Evolutionary conservation across 805 yeast species (phyloP), one percentile per base, ranked within the genome.

Genomic region (Ogataea zsoltii): DNA sequence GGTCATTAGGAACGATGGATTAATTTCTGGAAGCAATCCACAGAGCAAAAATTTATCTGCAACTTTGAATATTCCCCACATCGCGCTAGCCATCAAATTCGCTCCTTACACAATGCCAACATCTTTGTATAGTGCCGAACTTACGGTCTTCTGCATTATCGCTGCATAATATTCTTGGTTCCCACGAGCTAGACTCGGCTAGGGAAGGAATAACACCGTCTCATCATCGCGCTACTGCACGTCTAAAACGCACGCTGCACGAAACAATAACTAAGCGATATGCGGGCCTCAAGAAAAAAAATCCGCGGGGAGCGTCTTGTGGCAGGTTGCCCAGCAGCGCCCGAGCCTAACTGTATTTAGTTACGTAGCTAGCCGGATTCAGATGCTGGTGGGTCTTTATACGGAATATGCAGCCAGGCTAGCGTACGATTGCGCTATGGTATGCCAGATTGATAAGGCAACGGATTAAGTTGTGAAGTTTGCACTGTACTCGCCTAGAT

Each of bases 11-110:
- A 6, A 14, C 7, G 28, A 15, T 23, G 7, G 15, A 18, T n/a
- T 14, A 25, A 19, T 37, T 43, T 43, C 46, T 37, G 46, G 34
- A 38, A 26, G 38, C 33, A 29, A 37, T 37, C 40, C 32, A 14
- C 32, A 14, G n/a, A n/a, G 25, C 30, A 16, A 26, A 37, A 37
- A 26, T 25, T 37, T 38, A 29, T 38, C 42, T 38, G 42, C 42
- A 38, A 38, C 28, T 19, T 17, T 31, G 35, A 31, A 30, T 38
- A 38, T 26, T 19, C 28, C 12, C 11, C 14, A n/a, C 17, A 30
- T 18, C 33, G 28, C 18, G 7, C 21, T 12, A 25, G 15, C 23
- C 31, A 26, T 30, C 15, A 21, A 6, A 2, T 3, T 26, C 32
- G 14, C 5, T 5, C 37, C 26, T 16, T 28, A 19, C 37, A 18